phyloP scores from a whole-genome alignment of 352 stramenopile species.

The Globisporangium cylindrosporum region DNA sequence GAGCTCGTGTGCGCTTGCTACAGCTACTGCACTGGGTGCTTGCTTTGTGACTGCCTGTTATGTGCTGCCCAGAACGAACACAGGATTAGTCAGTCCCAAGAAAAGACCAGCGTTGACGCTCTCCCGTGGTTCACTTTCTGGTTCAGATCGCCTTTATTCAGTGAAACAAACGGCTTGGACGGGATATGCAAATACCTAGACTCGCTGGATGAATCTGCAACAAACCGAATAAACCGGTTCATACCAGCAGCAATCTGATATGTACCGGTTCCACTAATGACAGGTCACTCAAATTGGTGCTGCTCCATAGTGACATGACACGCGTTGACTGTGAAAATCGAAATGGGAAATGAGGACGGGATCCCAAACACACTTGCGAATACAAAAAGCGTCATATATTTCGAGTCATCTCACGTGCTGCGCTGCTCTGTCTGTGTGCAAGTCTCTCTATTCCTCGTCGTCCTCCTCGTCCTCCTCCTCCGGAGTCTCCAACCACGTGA shows the following conservation, averaged over 20 bases:
- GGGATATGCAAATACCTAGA: not conserved
- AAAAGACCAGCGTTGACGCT: not conserved
- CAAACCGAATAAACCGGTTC: not conserved
- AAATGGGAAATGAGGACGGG: not conserved
- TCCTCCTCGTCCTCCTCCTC: slow-evolving; percentile 73
- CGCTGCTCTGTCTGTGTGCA: not conserved
- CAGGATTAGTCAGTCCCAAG: too few relatives aligned
- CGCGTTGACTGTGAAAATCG: too few relatives aligned
- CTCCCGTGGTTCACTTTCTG: not conserved
- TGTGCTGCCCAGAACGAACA: too few relatives aligned
- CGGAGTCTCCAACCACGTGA: slow-evolving; percentile 80
- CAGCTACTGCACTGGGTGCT: too few relatives aligned
- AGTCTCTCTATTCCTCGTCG: slow-evolving; percentile 69
- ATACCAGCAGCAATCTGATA: not conserved
- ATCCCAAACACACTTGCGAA: not conserved
- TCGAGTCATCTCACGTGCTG: not conserved
- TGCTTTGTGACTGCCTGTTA: too few relatives aligned
- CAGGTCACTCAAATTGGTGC: too few relatives aligned
- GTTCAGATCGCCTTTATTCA: not conserved
- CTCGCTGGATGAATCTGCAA: not conserved
- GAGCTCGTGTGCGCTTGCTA: too few relatives aligned
- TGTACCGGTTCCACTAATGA: not conserved
- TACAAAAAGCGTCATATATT: not conserved
- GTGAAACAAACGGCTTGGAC: not conserved
- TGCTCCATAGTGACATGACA: too few relatives aligned